Conservation (phyloP, 768 basidiomycete genomes). For the Macrocybe gigantea region DNA sequence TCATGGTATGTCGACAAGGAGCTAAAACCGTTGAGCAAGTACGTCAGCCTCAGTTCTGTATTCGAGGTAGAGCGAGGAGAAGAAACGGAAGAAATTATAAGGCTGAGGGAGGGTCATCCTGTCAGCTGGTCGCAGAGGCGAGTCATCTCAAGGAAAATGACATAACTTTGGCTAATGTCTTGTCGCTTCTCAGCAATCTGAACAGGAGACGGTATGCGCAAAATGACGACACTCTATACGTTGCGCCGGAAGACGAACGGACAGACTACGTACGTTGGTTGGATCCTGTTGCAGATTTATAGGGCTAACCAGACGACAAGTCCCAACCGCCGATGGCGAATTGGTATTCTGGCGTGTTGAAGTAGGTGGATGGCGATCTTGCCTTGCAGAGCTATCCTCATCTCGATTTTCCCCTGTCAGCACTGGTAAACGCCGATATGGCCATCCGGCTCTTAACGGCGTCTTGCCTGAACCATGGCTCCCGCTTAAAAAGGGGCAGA, state of each 20-base stretch:
- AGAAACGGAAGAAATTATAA: constrained; percentile 72
- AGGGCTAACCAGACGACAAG: constrained; percentile 27
- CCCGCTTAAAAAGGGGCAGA: constrained; percentile 80
- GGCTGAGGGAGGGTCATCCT: constrained; percentile 75
- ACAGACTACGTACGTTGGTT: constrained; percentile 70
- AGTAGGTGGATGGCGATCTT: constrained; percentile 39
- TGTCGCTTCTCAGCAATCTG: constrained; percentile 52
- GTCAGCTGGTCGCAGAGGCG: constrained; percentile 89
- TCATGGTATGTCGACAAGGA: constrained; percentile 68
- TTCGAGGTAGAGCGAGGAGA: constrained; percentile 89
- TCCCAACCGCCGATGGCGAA: constrained; percentile 97
- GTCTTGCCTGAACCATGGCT: constrained; percentile 93
- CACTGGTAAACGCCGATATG: constrained; percentile 92
- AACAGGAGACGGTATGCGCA: constrained; percentile 85
- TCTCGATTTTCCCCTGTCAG: constrained; percentile 29
- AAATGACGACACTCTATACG: constrained; percentile 92
- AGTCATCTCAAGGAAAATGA: constrained; percentile 9
- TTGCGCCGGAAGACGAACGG: constrained; percentile 89
- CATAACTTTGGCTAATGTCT: background rate
- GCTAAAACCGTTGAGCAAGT: constrained; percentile 71
- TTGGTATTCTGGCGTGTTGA: constrained; percentile 90
- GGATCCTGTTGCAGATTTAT: constrained; percentile 1
- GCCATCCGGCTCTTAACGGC: constrained; percentile 93
- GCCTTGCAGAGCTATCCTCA: background rate
- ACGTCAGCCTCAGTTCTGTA: constrained; percentile 80